Percentiles rank a stretch among this genome's conserved stretches.
phyloP scores from a whole-genome alignment of 495 filamentous ascomycete genomes.

The Daldinia concentrica region DNA sequence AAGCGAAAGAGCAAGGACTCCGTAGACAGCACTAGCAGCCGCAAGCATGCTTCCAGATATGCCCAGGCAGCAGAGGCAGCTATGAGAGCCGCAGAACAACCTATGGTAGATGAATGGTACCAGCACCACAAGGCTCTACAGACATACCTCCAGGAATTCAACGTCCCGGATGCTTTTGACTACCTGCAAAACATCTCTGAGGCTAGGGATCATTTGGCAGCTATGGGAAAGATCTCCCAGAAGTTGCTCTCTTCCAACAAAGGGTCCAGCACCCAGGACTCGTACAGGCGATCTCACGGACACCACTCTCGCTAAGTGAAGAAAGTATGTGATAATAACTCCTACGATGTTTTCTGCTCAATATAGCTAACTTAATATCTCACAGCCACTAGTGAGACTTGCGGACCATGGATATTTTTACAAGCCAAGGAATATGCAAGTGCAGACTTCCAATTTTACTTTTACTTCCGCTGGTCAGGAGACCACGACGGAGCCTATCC shows the following conservation, averaged over 20 bases:
- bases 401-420: slow-evolving; percentile 27
- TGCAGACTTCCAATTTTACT: slow-evolving; percentile 40
- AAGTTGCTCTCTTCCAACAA: slow-evolving; percentile 45
- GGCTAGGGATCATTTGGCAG: slow-evolving; percentile 54
- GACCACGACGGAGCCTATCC: slow-evolving; percentile 31
- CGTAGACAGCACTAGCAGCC: slow-evolving; percentile 51
- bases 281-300: slow-evolving; percentile 46
- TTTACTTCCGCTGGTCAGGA: slow-evolving; percentile 39
- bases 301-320: slow-evolving; percentile 47
- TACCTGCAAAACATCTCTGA: slow-evolving; percentile 56
- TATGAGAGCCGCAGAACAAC: slow-evolving; percentile 44
- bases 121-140: slow-evolving; percentile 59
- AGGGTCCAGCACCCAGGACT: slow-evolving; percentile 35
- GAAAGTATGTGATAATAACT: slow-evolving; percentile 18
- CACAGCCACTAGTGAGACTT: slow-evolving; percentile 21
- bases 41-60: slow-evolving; percentile 53
- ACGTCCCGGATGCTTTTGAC: slow-evolving; percentile 56
- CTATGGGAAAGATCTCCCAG: slow-evolving; percentile 55
- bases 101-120: slow-evolving; percentile 57
- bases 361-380: slow-evolving; percentile 20
- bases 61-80: slow-evolving; percentile 44
- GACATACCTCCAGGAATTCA: slow-evolving; percentile 52
- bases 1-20: slow-evolving; percentile 62
- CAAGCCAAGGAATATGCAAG: slow-evolving; percentile 43
- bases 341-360: not conserved